Conservation (phyloP, 2,329 filamentous ascomycete genomes). For the Colletotrichum simmondsii region DNA sequence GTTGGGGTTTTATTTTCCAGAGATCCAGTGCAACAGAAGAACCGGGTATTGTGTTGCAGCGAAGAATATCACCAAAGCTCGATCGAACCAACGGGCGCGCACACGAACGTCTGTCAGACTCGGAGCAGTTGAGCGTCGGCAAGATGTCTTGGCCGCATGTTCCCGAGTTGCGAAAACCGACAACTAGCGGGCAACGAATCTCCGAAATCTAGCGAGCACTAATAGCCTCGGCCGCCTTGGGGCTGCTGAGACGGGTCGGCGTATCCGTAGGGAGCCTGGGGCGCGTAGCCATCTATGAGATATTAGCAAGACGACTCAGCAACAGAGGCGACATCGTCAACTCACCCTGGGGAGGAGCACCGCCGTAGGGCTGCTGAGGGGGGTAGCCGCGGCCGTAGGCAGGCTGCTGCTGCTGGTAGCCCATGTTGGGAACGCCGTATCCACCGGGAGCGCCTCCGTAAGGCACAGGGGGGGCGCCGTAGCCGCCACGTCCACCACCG, state of each 20-base stretch:
- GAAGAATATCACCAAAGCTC: constrained; percentile 36
- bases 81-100: constrained; percentile 38
- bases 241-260: constrained; percentile 53
- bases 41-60: constrained; percentile 38
- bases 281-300: constrained; percentile 24
- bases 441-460: constrained; percentile 41
- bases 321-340: constrained; percentile 39
- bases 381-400: constrained; percentile 58
- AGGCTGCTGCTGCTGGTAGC: constrained; percentile 44
- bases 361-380: constrained; percentile 49
- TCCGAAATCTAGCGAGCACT: constrained; percentile 37
- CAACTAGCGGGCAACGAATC: constrained; percentile 34
- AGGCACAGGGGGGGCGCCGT: constrained; percentile 44
- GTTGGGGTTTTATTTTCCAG: constrained; percentile 35
- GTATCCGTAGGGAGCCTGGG: constrained; percentile 54
- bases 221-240: constrained; percentile 54
- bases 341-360: constrained; percentile 47
- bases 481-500: constrained; percentile 50
- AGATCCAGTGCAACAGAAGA: constrained; percentile 37
- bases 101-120: constrained; percentile 35
- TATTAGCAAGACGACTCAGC: background rate
- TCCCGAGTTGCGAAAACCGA: constrained; percentile 27
- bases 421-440: constrained; percentile 48
- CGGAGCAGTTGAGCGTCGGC: constrained; percentile 34
- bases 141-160: constrained; percentile 29